Evolutionary conservation across 2,329 filamentous ascomycete species (phyloP).

Genomic region (Endoconidiophora polonica): DNA sequence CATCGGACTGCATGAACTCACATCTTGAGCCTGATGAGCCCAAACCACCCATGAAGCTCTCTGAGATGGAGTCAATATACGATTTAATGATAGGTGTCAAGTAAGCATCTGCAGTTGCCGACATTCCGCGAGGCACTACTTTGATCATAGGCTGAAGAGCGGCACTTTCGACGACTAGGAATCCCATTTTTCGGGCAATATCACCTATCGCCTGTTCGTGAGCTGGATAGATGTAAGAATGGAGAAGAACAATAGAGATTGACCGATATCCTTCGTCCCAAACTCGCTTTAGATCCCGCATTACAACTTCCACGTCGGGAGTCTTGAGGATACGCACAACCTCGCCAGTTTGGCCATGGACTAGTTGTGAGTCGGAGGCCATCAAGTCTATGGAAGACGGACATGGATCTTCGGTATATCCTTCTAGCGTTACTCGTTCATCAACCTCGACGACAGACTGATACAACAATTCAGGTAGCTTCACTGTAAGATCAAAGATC

Average conservation of each 20-base stretch:
- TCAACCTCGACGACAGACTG: constrained; percentile 75
- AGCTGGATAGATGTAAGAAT: constrained; percentile 77
- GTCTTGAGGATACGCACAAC: constrained; percentile 47
- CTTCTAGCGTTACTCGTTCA: constrained; percentile 78
- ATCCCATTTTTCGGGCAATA: constrained; percentile 61
- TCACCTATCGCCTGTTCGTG: constrained; percentile 67
- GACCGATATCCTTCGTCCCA: constrained; percentile 54
- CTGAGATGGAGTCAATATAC: constrained; percentile 25
- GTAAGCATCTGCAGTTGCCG: constrained; percentile 27
- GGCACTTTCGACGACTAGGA: constrained; percentile 19
- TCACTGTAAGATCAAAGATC: constrained; percentile 81
- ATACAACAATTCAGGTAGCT: constrained; percentile 75
- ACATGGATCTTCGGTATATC: constrained; percentile 76
- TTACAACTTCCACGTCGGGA: constrained; percentile 37
- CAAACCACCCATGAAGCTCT: constrained; percentile 56
- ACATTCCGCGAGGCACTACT: constrained; percentile 27
- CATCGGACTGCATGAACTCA: constrained; percentile 91
- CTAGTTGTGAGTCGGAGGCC: constrained; percentile 59
- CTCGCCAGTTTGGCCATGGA: constrained; percentile 51
- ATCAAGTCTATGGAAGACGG: constrained; percentile 38
- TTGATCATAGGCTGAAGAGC: constrained; percentile 27
- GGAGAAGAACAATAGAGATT: constrained; percentile 81
- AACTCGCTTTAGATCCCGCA: constrained; percentile 39
- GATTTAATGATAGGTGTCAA: constrained; percentile 26
- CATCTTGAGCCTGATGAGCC: constrained; percentile 72